Conservation (phyloP, 176 grass and related monocot species). For the Oryza coarctata region DNA sequence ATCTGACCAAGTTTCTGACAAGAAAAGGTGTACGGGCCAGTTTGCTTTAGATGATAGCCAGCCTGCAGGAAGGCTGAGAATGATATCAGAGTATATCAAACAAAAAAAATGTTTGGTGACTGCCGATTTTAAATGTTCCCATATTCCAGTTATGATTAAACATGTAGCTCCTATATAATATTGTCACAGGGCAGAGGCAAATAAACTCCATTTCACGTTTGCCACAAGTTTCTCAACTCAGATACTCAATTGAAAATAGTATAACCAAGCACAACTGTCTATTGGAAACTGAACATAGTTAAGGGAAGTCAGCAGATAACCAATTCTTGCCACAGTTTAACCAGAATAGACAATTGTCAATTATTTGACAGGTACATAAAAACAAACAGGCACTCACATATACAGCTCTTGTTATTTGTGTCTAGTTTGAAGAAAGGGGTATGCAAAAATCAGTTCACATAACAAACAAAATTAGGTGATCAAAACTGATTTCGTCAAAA, state of each 20-base stretch:
- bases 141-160: constrained; percentile 14
- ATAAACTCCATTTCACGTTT: neutral
- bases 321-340: constrained; percentile 15
- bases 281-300: neutral
- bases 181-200: neutral
- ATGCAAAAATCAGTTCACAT: neutral
- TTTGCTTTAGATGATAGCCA: constrained; percentile 83
- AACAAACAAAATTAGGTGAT: neutral
- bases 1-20: constrained; percentile 96
- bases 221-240: neutral
- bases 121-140: constrained; percentile 7
- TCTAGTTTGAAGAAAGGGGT: neutral
- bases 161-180: constrained; percentile 7
- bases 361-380: constrained; percentile 14
- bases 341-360: neutral
- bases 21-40: constrained; percentile 59
- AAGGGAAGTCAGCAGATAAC: neutral
- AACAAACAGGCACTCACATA: constrained; percentile 8
- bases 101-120: constrained; percentile 3
- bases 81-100: constrained; percentile 40
- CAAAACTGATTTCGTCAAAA: neutral
- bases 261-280: neutral
- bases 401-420: neutral
- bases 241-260: neutral
- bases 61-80: constrained; percentile 45